Evolutionary conservation across 352 stramenopile genomes (phyloP).

Genomic region (Globisporangium middletonii): DNA sequence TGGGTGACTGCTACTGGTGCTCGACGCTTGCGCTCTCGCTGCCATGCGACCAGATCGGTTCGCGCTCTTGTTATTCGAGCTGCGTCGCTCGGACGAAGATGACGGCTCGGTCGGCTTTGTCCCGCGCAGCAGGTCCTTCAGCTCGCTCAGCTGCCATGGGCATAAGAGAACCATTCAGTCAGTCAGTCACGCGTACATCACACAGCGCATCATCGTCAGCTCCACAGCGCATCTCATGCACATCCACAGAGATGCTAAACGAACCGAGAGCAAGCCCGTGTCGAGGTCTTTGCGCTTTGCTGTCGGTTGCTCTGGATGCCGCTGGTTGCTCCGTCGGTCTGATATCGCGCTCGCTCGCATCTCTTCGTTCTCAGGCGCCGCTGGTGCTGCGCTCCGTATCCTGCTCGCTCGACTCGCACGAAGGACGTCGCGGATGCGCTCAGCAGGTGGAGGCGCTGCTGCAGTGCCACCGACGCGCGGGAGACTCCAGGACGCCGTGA

Average conservation of each 20-base stretch:
- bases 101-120: conserved; percentile 18
- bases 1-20: not conserved
- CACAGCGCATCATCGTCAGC: not conserved
- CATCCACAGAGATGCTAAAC: not conserved
- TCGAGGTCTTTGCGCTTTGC: conserved; percentile 15
- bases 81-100: not conserved
- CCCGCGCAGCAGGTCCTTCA: conserved; percentile 34
- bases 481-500: conserved; percentile 9
- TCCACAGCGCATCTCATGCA: not conserved
- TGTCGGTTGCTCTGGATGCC: not conserved
- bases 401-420: conserved; percentile 4
- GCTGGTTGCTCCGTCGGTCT: conserved; percentile 7
- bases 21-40: not conserved
- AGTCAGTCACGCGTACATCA: not conserved
- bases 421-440: conserved; percentile 20
- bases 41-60: not conserved
- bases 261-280: conserved; percentile 38
- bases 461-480: conserved; percentile 2
- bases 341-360: not conserved
- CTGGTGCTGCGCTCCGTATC: not conserved
- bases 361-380: not conserved
- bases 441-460: conserved; percentile 6
- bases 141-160: conserved; percentile 31
- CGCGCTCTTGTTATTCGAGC: not conserved
- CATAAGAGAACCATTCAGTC: no score